Conservation (phyloP, 129 eudicot genomes). For the Flaveria trinervia region DNA sequence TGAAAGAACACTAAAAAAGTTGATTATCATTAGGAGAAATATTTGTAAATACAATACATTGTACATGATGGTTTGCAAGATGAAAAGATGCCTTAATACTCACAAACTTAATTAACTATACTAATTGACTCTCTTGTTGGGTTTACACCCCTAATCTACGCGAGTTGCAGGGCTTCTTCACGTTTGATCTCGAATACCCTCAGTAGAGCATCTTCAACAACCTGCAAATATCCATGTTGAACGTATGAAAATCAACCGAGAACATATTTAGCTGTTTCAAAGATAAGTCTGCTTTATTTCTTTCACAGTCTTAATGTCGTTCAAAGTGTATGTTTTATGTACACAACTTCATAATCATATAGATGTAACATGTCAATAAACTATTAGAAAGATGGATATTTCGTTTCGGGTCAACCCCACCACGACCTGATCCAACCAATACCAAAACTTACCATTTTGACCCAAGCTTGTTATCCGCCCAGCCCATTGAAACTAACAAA, state of each 20-base stretch:
- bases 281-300: not conserved
- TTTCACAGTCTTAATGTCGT: not conserved
- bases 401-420: not conserved
- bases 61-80: conserved; percentile 17
- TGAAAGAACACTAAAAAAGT: too few species aligned
- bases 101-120: conserved; percentile 9
- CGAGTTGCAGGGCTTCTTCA: conserved; percentile 73
- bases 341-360: conserved; percentile 6
- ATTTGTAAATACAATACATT: conserved; percentile 26
- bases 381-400: not conserved
- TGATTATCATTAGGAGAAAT: too few species aligned
- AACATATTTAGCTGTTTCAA: not conserved
- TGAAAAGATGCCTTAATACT: not conserved
- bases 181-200: conserved; percentile 74
- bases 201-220: conserved; percentile 81
- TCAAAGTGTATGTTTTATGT: not conserved
- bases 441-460: not conserved
- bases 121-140: conserved; percentile 7
- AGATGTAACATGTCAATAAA: not conserved
- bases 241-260: not conserved
- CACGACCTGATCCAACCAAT: not conserved
- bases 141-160: conserved; percentile 35
- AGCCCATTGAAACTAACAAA: not conserved
- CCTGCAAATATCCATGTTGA: conserved; percentile 44
- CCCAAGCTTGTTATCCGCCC: not conserved